Base-by-base conservation (phyloP, 2,329 filamentous ascomycete species). In the Zasmidium angulare region DNA sequence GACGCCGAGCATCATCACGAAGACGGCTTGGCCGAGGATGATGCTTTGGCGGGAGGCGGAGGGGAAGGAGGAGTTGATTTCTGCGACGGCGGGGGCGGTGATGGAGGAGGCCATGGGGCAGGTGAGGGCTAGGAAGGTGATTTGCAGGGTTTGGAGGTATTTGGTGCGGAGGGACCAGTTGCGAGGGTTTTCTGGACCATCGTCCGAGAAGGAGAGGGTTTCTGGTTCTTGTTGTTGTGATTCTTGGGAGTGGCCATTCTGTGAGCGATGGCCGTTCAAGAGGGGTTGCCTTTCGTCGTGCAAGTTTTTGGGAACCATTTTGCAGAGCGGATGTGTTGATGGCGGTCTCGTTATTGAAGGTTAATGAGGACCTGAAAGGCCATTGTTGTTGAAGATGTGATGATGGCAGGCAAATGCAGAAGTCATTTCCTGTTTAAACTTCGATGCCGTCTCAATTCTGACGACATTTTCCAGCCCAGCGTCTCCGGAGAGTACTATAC, bases 1-100 rank as follows among this genome's bases (percentile, higher is more conserved):
- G 6, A 80, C 66, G 17, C 79, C 80, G 1, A 82, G 71, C 72
- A 78, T 77, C 55, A 80, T 72, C 1, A 82, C 77, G 57, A 80
- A 82, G 11, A 76, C 77, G 1, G 79, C 80, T 2, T 79, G 81
- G 17, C 78, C 77, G 10, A 74, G 76, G 49, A 81, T 77, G 22
- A 81, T 76, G 17, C 69, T 68, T 10, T 74, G 71, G 3, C 69
- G 51, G 14, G 51, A 20, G 11, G 50, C 14, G 4, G 29, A 22
- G 9, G 17, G 19, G 24, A 58, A 46, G 40, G 50, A 19, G 2
- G 12, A 2, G 23, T 51, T 22, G 56, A 58, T 49, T 20, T 53
- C 29, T 23, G 36, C 2, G 10, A 31, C 40, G 22, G 56, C 56
- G 23, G 56, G 50, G 19, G 56, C 56, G 43, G 53, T 31, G 19